Percentiles rank a stretch among this genome's conserved stretches.
Evolutionary conservation across 2,329 filamentous ascomycete genomes (phyloP).

Genomic region (Colletotrichum tropicicola): DNA sequence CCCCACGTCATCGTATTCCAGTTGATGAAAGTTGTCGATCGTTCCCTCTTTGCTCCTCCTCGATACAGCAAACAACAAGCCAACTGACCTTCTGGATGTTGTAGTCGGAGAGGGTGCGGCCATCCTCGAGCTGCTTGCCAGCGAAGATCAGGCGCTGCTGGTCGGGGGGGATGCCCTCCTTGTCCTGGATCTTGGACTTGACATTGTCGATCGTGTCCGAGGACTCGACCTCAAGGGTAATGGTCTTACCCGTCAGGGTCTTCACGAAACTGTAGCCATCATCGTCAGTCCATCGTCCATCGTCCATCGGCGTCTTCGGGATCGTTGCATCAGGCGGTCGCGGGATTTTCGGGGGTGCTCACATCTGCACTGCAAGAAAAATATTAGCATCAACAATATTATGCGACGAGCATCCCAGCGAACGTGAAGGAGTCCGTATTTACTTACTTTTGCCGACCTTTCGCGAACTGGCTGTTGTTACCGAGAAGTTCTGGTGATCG

Average conservation of each 20-base stretch:
- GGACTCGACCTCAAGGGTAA: slow-evolving; percentile 99
- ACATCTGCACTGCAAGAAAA: slow-evolving; percentile 83
- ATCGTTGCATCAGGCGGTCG: slow-evolving; percentile 27
- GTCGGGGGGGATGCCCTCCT: slow-evolving; percentile 98
- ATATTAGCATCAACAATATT: slow-evolving; percentile 33
- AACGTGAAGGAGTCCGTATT: not conserved
- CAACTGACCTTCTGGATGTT: slow-evolving; percentile 95
- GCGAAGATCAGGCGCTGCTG: slow-evolving; percentile 99
- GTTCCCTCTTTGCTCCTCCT: not conserved
- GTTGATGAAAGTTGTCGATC: not conserved
- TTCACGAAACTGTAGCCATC: slow-evolving; percentile 87
- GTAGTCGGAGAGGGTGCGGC: slow-evolving; percentile 96
- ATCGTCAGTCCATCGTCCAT: slow-evolving; percentile 33
- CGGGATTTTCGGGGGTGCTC: slow-evolving; percentile 53
- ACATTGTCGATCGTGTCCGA: slow-evolving; percentile 99
- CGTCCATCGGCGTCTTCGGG: slow-evolving; percentile 25
- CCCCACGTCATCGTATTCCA: not conserved
- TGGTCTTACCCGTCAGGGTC: slow-evolving; percentile 99
- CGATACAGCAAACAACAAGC: not conserved
- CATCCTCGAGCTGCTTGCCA: slow-evolving; percentile 99
- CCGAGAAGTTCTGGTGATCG: slow-evolving; percentile 37
- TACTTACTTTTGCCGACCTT: slow-evolving; percentile 69
- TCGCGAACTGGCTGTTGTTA: slow-evolving; percentile 48
- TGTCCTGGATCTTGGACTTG: slow-evolving; percentile 99
- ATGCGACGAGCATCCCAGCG: not conserved